Conservation (phyloP, 352 stramenopile species). For the Globisporangium spiculum region DNA sequence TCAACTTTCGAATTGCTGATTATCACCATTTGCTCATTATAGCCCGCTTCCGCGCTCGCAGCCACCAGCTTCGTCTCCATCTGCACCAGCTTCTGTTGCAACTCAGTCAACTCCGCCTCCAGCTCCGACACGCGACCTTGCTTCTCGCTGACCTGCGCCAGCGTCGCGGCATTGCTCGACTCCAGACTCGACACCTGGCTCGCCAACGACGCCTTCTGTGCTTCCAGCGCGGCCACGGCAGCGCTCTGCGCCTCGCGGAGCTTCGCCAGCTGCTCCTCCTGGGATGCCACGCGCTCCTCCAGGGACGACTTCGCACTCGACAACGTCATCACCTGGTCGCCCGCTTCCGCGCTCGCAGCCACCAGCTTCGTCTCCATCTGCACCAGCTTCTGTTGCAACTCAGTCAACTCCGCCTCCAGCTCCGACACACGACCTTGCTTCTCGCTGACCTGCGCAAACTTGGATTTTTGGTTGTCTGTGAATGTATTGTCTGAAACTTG, state of each 20-base stretch:
- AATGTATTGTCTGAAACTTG: background rate
- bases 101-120: conserved; percentile 12
- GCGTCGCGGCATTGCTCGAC: conserved; percentile 14
- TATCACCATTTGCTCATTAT: background rate
- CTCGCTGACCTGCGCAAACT: background rate
- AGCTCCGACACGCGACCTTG: conserved; percentile 12
- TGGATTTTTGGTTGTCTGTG: background rate
- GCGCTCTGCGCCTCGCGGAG: conserved; percentile 5
- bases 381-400: conserved; percentile 14
- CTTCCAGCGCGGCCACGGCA: conserved; percentile 19
- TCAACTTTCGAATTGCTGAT: too few relatives aligned
- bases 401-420: conserved; percentile 17
- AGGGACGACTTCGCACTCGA: conserved; percentile 16
- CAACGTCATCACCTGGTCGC: conserved; percentile 22
- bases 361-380: conserved; percentile 17
- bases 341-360: conserved; percentile 18
- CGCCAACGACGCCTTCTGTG: conserved; percentile 22
- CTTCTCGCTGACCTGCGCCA: conserved; percentile 7
- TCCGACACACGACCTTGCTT: conserved; percentile 8
- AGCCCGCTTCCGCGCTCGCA: conserved; percentile 15
- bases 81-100: conserved; percentile 17
- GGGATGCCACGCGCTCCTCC: background rate
- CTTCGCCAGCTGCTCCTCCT: too few relatives aligned
- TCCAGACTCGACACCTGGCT: conserved; percentile 24
- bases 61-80: conserved; percentile 18